Base-by-base conservation (phyloP, 1,139 yeast species). In the Groenewaldozyma sp. region DNA sequence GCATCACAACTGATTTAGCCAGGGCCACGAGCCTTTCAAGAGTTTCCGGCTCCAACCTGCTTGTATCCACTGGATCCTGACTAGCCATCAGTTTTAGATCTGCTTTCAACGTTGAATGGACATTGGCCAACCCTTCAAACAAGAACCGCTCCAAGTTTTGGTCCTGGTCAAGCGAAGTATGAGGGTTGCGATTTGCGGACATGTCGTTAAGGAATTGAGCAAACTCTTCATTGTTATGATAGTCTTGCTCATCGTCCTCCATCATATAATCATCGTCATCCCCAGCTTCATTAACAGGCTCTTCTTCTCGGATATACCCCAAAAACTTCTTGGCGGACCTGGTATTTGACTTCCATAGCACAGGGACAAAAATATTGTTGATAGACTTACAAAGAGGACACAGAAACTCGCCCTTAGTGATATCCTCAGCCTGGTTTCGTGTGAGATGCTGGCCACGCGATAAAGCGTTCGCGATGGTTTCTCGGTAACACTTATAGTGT, bases 311-410 rank as follows among this genome's bases (percentile, higher is more conserved):
- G 11, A 11, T 7, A 7, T 16, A 14, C 36, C 34, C 37, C 34
- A 39, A 24, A 3, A 39, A 31, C 16, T 33, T 34, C 11, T 28
- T 20, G 24, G 31, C 17, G 3, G 32, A 16, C 17, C 35, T 20
- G 34, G 34, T 39, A 37, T 60, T 62, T n/a, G 45, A 35, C 24
- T 52, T 54, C 65, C 67, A 78, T 38, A 78, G 58, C 1, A 82
- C 67, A 1, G 98, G 98, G 36, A 88, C 62, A 55, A 91, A 86
- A 46, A 81, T 70, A 54, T 91, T 91, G 55, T 82, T 83, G 40
- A 91, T 66, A 0, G 95, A 81, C 46, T 86, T 84, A 65, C 98
- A 91, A 35, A 91, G 70, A 0, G 98, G 97, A 55, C 98, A 91
- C 28, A 83, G 63, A 49, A 84, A 82, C 51, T 88, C 94, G 13